Evolutionary conservation across 116 monocot species (phyloP).

Genomic region (Dioscorea cayenensis): DNA sequence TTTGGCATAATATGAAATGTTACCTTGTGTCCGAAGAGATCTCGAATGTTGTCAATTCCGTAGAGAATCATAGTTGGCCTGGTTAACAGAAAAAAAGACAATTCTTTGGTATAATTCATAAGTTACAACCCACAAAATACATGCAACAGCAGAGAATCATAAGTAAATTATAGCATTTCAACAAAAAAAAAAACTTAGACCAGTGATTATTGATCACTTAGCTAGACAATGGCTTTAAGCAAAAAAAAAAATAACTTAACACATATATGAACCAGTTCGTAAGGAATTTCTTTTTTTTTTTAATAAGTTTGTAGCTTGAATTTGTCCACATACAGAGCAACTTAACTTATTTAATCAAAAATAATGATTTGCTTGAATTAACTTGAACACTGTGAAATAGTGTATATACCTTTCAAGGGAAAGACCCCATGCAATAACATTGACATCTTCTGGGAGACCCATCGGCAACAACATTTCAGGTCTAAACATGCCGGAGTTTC

Average conservation of each 20-base stretch:
- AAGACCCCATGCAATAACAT: slow-evolving; percentile 98
- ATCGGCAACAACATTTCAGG: slow-evolving; percentile 96
- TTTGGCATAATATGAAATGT: no score
- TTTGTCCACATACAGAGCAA: not conserved
- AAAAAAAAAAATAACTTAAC: not conserved
- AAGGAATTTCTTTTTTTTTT: not conserved
- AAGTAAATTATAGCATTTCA: not conserved
- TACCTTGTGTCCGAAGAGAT: slow-evolving; percentile 99
- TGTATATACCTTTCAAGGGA: slow-evolving; percentile 83
- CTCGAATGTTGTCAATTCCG: slow-evolving; percentile 87
- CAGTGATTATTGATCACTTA: no score
- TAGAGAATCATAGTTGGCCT: slow-evolving; percentile 99
- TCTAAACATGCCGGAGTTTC: slow-evolving; percentile 98
- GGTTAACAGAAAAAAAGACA: slow-evolving; percentile 8
- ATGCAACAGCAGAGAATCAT: not conserved
- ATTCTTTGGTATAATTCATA: not conserved
- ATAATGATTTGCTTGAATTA: not conserved
- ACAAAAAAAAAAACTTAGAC: not conserved
- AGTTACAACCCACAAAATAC: not conserved
- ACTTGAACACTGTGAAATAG: not conserved
- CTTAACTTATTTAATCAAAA: not conserved
- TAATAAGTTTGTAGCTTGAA: not conserved
- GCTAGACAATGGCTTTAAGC: not conserved
- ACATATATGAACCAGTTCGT: not conserved
- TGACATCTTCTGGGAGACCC: slow-evolving; percentile 94